Evolutionary conservation across 1,284 basidiomycete genomes (phyloP), one percentile per base, ranked within the genome.

Genomic region (Cryptococcus sp.): DNA sequence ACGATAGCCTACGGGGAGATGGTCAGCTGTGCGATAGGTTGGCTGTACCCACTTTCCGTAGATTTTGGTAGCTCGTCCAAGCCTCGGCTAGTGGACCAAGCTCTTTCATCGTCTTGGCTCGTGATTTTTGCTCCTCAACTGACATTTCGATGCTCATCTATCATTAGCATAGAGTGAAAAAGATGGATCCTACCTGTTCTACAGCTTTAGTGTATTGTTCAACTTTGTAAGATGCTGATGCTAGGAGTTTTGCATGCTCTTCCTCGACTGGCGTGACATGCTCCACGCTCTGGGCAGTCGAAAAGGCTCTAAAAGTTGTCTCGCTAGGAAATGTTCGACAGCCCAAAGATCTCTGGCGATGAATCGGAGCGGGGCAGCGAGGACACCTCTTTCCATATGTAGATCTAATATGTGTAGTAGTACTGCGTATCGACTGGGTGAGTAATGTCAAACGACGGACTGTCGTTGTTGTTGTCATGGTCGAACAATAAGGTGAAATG

Each of bases 1-100:
- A 82, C 70, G 13, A 89, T 76, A 48, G 84, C 80, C 87, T 90
- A 15, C 6, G 35, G 7, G 8, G 13, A 43, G 46, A 3, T 46
- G 55, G 8, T 42, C 46, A 50, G 35, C 15, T 32, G 30, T 31
- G 23, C 23, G 33, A 34, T 8, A 35, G 10, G 8, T 37, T 7
- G 50, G 6, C 42, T 46, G 42, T 30, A 74, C 79, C 48, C 57
- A 83, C 81, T 74, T 81, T 66, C 59, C 76, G 76, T 1, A 79
- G 74, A 30, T 67, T 66, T 3, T 65, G 58, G 77, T 84, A 86
- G 15, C 74, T 47, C 8, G 63, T 59, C 66, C 66, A 68, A 8
- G 60, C 52, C 30, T 78, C 74, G 23, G 79, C 73, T 4, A 86
- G 65, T 2, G 82, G 79, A 46, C 83, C 82, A 5, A 84, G 67